Conservation (phyloP, 345 rosid genomes). For the Cardamine occulta region DNA sequence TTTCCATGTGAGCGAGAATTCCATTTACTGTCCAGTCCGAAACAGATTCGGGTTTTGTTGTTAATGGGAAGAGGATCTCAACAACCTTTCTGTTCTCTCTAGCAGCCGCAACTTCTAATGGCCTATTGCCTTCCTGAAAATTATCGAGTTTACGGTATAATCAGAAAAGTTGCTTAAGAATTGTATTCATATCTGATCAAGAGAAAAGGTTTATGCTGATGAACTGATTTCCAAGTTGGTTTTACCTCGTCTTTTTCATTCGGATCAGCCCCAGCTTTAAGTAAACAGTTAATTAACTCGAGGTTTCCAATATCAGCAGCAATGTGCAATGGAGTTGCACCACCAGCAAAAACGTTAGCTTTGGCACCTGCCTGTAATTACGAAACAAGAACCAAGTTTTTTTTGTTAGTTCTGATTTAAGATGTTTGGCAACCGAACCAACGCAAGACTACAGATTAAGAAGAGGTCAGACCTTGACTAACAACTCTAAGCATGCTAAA, state of each 20-base stretch:
- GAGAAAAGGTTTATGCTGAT: neutral
- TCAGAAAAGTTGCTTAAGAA: conserved; percentile 2
- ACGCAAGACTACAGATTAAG: neutral
- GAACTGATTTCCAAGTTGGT: neutral
- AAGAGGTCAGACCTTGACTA: conserved; percentile 68
- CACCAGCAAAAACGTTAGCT: conserved; percentile 78
- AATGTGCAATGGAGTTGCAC: conserved; percentile 90
- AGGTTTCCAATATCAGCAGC: conserved; percentile 79
- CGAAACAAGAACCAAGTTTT: conserved; percentile 20
- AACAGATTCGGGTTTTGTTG: conserved; percentile 55
- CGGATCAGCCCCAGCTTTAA: conserved; percentile 88
- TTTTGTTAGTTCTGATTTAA: neutral
- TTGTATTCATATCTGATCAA: neutral
- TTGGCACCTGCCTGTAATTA: conserved; percentile 78
- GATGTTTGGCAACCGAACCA: neutral
- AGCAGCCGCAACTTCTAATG: conserved; percentile 82
- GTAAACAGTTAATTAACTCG: conserved; percentile 68
- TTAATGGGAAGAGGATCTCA: conserved; percentile 74
- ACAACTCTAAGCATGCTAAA: conserved; percentile 66
- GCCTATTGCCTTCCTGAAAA: conserved; percentile 78
- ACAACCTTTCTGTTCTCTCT: conserved; percentile 68
- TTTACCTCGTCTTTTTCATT: conserved; percentile 73
- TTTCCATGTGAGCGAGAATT: conserved; percentile 59
- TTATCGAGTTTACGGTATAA: neutral
- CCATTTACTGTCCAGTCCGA: conserved; percentile 83